These are phyloP conservation scores for barley (Hordeum vulgare) DNA, from an alignment of 176 grass and related monocot species.

Conservation along the genomic window MorexV3_pseudomolecules_assembly NC_058524.1:15417992-15418491, in stretches of 20 bases:
- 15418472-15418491: neutral
- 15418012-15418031: neutral
- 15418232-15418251: slow-evolving; percentile 40
- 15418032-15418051: neutral
- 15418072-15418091: neutral
- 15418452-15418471: neutral
- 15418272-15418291: neutral
- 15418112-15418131: neutral
- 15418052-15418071: slow-evolving; percentile 30
- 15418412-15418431: neutral
- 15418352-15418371: neutral
- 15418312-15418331: slow-evolving; percentile 24
- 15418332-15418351: neutral
- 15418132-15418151: neutral
- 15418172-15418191: neutral
- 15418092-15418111: slow-evolving; percentile 5
- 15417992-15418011: slow-evolving; percentile 9
- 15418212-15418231: neutral
- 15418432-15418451: neutral
- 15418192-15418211: neutral
- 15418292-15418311: neutral
- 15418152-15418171: neutral
- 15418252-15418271: neutral
- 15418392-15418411: neutral
- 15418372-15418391: neutral